Base-by-base conservation (phyloP, 371 early-diverging fungal species). In the Mortierella sp. region DNA sequence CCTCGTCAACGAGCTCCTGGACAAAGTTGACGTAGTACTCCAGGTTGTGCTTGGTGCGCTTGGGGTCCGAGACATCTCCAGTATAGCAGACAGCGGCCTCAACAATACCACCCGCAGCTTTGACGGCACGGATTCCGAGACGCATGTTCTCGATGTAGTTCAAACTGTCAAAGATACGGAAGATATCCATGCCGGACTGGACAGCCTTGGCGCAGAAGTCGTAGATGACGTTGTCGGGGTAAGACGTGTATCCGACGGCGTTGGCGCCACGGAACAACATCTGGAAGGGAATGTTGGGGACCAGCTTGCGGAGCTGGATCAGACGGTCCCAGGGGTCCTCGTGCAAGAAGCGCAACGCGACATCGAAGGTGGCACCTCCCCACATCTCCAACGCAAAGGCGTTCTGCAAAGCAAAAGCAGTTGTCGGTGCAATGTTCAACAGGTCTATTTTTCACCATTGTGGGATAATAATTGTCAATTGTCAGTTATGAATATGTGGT, bases 211-310 rank as follows among this genome's bases (percentile, higher is more conserved):
- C 94, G 89, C 98, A 98, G 90, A 98, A 98, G 77, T 97, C 98
- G 78, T 96, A 97, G 38, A 98, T 93, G 27, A 97, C 96, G 83
- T 98, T 98, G 90, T 98, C 99, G 6, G 99, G 99, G 87, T 98
- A 98, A 74, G 96, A 96, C 49, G 98, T 98, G 90, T 98, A 98
- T 46, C 99, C 99, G 35, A 98, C 99, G 14, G 98, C 99, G 81
- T 98, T 98, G 78, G 99, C 99, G 72, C 99, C 99, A 88, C 99
- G 95, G 72, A 98, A 93, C 49, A 98, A 92, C 99, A 98, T 98
- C 89, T 97, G 97, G 94, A 98, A 98, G 27, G 99, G 99, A 85
- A 98, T 93, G 89, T 98, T 98, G 85, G 99, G 99, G n/a, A 96
- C 96, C 27, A 96, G 92, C 71, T 93, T 89, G 71, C 99, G 95